Percentiles rank a stretch among this genome's conserved stretches.
These are phyloP conservation scores for Mycena pura DNA, from an alignment of 768 basidiomycete species.

Conservation along the genomic window DNA sequence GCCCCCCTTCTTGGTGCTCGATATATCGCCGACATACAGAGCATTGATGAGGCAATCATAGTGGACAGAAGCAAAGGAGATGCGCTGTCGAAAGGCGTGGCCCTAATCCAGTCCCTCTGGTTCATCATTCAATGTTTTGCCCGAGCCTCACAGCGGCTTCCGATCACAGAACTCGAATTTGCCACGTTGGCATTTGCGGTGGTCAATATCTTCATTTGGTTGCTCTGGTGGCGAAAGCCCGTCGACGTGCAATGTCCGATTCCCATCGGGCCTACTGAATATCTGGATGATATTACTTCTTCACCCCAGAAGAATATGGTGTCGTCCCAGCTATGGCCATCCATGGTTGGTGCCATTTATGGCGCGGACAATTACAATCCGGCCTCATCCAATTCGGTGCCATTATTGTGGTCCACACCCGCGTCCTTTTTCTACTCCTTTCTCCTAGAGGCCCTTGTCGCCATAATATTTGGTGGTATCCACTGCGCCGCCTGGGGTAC, in stretches of 20 bases:
- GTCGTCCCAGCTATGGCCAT: background rate
- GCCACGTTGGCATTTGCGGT: conserved; percentile 41
- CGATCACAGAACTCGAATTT: conserved; percentile 42
- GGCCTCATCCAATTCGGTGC: background rate
- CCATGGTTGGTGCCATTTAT: background rate
- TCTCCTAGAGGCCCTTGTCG: background rate
- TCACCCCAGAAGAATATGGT: background rate
- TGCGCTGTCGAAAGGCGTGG: conserved; percentile 25
- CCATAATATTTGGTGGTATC: conserved; percentile 21
- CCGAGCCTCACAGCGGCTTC: conserved; percentile 30
- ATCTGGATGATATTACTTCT: background rate
- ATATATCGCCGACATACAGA: background rate
- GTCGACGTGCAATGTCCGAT: conserved; percentile 36
- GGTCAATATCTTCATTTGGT: conserved; percentile 38
- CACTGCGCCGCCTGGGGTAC: conserved; percentile 34
- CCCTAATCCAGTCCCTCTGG: conserved; percentile 20
- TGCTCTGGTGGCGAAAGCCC: conserved; percentile 49
- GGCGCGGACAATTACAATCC: background rate
- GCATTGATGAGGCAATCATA: background rate
- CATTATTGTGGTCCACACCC: background rate
- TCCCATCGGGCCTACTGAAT: background rate
- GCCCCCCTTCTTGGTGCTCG: background rate
- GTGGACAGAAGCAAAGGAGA: conserved; percentile 28
- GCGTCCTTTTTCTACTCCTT: conserved; percentile 21
- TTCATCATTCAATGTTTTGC: conserved; percentile 28